A percentile compares a stretch with the other conserved stretches of the same genome.
These are phyloP conservation scores for Sugiyamaella qingdaonensis DNA, from an alignment of 805 yeast genomes.

Conservation along the genomic window DNA sequence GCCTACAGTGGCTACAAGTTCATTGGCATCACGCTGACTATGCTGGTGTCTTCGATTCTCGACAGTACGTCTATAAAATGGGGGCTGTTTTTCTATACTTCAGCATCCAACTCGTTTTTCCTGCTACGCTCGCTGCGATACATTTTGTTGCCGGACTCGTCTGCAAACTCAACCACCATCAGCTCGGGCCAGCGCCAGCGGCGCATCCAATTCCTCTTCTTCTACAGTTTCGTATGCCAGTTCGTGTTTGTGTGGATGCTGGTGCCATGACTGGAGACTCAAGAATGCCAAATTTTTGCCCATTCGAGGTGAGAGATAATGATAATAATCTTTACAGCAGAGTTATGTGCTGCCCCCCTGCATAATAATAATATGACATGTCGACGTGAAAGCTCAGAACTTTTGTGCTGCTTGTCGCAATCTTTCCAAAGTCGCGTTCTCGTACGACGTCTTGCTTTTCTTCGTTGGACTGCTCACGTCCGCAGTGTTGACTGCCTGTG, in stretches of 20 bases:
- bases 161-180: conserved; percentile 43
- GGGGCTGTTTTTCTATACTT: conserved; percentile 46
- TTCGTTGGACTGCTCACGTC: no score
- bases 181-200: conserved; percentile 67
- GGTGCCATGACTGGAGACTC: conserved; percentile 21
- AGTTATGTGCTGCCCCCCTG: not conserved
- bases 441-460: no score
- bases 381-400: no score
- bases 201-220: conserved; percentile 80
- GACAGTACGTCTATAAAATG: conserved; percentile 41
- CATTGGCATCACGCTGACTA: conserved; percentile 51
- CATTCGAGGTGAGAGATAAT: not conserved
- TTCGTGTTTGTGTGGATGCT: conserved; percentile 70
- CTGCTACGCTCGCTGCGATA: conserved; percentile 54
- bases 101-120: conserved; percentile 52
- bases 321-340: not conserved
- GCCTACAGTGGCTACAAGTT: conserved; percentile 94
- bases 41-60: conserved; percentile 31
- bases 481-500: no score
- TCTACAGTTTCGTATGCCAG: conserved; percentile 81
- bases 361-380: not conserved
- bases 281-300: no score
- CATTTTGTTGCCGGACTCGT: conserved; percentile 60
- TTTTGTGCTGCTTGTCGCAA: no score
- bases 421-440: no score